Evolutionary conservation across 2,329 filamentous ascomycete genomes (phyloP).

Genomic region (Aureobasidium zeae): DNA sequence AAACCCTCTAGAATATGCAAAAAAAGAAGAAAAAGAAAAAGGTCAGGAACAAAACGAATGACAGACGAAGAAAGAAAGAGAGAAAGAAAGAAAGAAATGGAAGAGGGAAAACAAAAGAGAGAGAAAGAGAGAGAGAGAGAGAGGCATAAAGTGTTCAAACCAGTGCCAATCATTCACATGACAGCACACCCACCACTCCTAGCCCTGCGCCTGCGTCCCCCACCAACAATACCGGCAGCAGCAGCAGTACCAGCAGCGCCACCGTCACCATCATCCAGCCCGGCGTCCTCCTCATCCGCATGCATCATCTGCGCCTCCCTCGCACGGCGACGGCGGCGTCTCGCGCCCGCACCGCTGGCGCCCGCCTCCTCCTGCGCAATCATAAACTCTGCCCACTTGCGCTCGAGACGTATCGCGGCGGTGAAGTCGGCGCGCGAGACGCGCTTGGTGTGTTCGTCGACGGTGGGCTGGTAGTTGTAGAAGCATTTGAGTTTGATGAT

Average conservation of each 20-base stretch:
- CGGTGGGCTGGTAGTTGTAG: conserved; percentile 89
- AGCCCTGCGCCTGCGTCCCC: conserved; percentile 37
- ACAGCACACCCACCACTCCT: conserved; percentile 41
- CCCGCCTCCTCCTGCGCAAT: conserved; percentile 80
- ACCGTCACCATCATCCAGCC: conserved; percentile 26
- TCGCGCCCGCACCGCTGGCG: conserved; percentile 53
- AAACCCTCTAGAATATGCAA: too few species aligned
- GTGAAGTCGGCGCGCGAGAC: conserved; percentile 68
- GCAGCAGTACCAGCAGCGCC: too few species aligned
- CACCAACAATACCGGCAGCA: conserved; percentile 19
- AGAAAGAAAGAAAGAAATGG: not conserved
- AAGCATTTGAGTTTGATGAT: conserved; percentile 86
- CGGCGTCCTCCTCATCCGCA: conserved; percentile 69
- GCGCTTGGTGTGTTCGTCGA: conserved; percentile 84
- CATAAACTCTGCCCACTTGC: conserved; percentile 93
- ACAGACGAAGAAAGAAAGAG: not conserved
- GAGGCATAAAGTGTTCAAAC: too few species aligned
- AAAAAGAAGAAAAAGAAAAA: too few species aligned
- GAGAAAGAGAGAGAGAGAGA: too few species aligned
- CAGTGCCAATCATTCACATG: conserved; percentile 32
- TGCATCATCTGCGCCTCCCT: conserved; percentile 74
- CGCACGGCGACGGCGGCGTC: conserved; percentile 65
- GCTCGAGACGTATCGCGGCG: conserved; percentile 68
- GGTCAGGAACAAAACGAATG: too few species aligned
- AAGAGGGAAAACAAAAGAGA: not conserved